A percentile compares a stretch with the other conserved stretches of the same genome.
Conservation (phyloP, 371 early-diverging fungal genomes). For the Massospora cicadina region DNA sequence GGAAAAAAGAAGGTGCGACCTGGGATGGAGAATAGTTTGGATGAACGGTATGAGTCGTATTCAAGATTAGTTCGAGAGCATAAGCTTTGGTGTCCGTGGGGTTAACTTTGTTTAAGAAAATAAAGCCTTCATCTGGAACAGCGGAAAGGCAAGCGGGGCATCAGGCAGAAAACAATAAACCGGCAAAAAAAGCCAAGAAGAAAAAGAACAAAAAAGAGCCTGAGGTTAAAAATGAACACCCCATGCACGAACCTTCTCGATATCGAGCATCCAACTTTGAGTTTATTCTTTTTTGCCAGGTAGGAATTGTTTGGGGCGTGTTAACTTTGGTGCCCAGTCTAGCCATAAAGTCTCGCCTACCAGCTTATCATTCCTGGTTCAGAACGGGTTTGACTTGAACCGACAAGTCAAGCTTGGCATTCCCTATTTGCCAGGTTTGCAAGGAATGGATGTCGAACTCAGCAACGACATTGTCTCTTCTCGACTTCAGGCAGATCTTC, state of each 20-base stretch:
- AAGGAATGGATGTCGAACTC: neutral
- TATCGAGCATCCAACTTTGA: conserved; percentile 31
- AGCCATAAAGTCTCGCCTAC: conserved; percentile 33
- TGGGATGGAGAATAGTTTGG: conserved; percentile 25
- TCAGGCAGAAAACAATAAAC: too few species aligned
- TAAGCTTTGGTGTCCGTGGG: conserved; percentile 72
- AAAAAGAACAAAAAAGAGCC: neutral
- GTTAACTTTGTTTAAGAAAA: conserved; percentile 34
- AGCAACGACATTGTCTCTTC: neutral
- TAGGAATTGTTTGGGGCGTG: conserved; percentile 5
- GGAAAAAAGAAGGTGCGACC: neutral
- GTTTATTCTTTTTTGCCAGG: conserved; percentile 28
- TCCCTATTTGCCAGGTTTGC: conserved; percentile 18
- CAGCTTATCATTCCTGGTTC: conserved; percentile 55
- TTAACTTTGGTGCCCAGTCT: conserved; percentile 12
- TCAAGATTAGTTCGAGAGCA: conserved; percentile 33
- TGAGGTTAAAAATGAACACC: neutral
- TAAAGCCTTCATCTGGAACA: too few species aligned
- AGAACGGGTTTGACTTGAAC: conserved; percentile 70
- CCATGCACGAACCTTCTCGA: conserved; percentile 4
- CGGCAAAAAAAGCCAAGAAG: too few species aligned
- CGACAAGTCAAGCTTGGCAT: conserved; percentile 52
- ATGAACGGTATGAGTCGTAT: conserved; percentile 53
- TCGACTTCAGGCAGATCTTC: neutral
- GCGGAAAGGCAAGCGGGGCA: too few species aligned